Evolutionary conservation across 495 filamentous ascomycete genomes (phyloP).

Genomic region (Delitschia confertaspora): DNA sequence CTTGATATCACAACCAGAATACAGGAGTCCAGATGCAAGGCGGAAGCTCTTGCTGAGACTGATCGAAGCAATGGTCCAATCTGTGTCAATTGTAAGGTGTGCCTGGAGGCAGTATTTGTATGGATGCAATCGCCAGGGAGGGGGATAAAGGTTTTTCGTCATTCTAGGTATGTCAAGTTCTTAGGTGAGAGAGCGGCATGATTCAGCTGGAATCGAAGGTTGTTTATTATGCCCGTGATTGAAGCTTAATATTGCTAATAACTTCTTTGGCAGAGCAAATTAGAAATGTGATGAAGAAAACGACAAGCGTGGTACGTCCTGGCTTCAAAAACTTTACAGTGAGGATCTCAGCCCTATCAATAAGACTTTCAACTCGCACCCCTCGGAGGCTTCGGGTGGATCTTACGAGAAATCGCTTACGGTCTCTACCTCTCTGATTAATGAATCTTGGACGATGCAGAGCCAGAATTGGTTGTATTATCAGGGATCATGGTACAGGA

Average conservation of each 20-base stretch:
- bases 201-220: no score
- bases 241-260: no score
- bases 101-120: constrained; percentile 7
- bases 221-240: no score
- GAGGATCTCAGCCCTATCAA: constrained; percentile 5
- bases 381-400: constrained; percentile 12
- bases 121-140: background rate
- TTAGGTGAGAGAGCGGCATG: no score
- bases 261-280: background rate
- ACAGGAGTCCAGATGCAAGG: background rate
- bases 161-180: no score
- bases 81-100: constrained; percentile 2
- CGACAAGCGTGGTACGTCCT: background rate
- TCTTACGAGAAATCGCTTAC: constrained; percentile 4
- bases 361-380: constrained; percentile 1
- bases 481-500: constrained; percentile 8
- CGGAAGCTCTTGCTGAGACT: background rate
- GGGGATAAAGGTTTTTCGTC: constrained; percentile 7
- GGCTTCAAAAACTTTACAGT: constrained; percentile 7
- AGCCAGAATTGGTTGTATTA: constrained; percentile 7
- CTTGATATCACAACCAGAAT: background rate
- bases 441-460: constrained; percentile 2
- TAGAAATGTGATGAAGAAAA: constrained; percentile 4
- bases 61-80: constrained; percentile 3
- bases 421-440: constrained; percentile 7